phyloP scores from a whole-genome alignment of 2,329 filamentous ascomycete genomes.

The Phyllosticta capitalensis region DNA sequence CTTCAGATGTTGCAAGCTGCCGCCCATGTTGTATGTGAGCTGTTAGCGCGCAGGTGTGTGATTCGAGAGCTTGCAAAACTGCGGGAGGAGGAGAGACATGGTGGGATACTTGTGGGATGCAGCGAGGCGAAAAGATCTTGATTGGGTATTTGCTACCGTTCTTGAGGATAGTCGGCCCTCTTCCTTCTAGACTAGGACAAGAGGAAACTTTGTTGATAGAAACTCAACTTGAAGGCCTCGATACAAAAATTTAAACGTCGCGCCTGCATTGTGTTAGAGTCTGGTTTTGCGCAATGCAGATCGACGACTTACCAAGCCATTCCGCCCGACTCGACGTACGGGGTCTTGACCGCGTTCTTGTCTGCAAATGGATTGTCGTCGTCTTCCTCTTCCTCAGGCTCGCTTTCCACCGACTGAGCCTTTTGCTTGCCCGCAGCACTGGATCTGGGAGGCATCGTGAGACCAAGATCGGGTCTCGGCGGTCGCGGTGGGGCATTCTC shows the following conservation, averaged over 20 bases:
- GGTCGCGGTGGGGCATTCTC: slow-evolving; percentile 38
- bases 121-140: neutral
- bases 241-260: neutral
- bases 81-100: neutral
- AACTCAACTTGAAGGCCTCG: neutral
- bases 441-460: slow-evolving; percentile 25
- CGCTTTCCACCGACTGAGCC: slow-evolving; percentile 46
- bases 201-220: neutral
- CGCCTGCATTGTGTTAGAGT: neutral
- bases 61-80: neutral
- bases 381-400: slow-evolving; percentile 56
- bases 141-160: neutral
- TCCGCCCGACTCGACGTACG: slow-evolving; percentile 32
- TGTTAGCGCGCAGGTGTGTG: neutral
- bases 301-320: slow-evolving; percentile 12
- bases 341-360: slow-evolving; percentile 55
- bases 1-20: neutral
- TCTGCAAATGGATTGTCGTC: slow-evolving; percentile 86
- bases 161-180: neutral
- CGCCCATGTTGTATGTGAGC: neutral
- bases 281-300: neutral
- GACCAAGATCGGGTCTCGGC: slow-evolving; percentile 34
- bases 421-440: slow-evolving; percentile 25
- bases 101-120: neutral
- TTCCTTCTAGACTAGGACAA: neutral